Percentiles rank a stretch among this genome's conserved stretches.
These are phyloP conservation scores for Linanthus parryae DNA, from an alignment of 148 eudicot genomes.

Conservation along the genomic window DNA sequence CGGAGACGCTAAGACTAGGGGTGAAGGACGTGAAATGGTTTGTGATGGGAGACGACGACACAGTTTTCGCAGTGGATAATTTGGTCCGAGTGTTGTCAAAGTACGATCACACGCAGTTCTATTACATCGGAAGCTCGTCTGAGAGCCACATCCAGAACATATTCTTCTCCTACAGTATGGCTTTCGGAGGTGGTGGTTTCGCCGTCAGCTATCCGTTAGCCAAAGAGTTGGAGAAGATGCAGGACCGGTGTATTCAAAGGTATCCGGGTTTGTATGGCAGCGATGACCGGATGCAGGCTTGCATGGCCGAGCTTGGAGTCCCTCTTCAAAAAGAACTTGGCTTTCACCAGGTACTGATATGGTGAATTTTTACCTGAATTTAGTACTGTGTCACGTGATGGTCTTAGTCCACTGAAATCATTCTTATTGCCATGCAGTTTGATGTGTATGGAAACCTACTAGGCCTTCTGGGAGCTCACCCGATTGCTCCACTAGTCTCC, in stretches of 20 bases:
- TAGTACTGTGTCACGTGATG: no score
- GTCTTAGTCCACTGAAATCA: not conserved
- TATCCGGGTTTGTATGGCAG: constrained; percentile 36
- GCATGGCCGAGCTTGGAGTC: constrained; percentile 36
- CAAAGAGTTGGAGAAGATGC: constrained; percentile 29
- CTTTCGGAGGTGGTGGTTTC: constrained; percentile 34
- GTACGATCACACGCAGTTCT: constrained; percentile 47
- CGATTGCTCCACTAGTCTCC: constrained; percentile 38
- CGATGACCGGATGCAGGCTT: constrained; percentile 36
- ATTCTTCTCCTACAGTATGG: constrained; percentile 28
- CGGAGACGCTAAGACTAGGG: constrained; percentile 43
- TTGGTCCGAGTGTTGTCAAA: constrained; percentile 40
- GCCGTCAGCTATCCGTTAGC: constrained; percentile 34
- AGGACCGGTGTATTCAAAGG: constrained; percentile 28
- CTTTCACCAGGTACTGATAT: constrained; percentile 34
- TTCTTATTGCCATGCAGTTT: constrained; percentile 21
- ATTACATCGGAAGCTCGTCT: constrained; percentile 44
- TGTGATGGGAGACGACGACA: constrained; percentile 69
- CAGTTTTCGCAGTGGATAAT: constrained; percentile 46
- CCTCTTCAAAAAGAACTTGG: constrained; percentile 29
- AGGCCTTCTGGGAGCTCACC: constrained; percentile 48
- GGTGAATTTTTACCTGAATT: no score
- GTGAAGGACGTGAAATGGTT: constrained; percentile 48
- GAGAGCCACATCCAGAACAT: constrained; percentile 65
- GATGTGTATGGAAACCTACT: constrained; percentile 47